Conservation (phyloP, 2,329 filamentous ascomycete genomes). For the Verticillium longisporum region DNA sequence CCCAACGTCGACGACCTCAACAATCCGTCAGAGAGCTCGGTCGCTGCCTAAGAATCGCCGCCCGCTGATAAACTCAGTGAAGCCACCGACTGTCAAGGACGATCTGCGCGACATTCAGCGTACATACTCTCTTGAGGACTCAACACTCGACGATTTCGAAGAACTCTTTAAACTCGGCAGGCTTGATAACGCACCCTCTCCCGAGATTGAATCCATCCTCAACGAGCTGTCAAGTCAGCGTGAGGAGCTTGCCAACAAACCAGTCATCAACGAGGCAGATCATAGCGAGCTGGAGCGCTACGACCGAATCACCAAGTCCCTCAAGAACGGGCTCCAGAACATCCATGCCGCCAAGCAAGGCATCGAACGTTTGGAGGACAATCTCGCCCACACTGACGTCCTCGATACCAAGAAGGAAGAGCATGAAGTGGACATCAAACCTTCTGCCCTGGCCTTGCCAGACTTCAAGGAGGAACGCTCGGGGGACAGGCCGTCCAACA, state of each 20-base stretch:
- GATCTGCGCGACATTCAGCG: conserved; percentile 48
- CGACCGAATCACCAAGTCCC: conserved; percentile 43
- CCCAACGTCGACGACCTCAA: conserved; percentile 10
- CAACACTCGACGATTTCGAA: conserved; percentile 50
- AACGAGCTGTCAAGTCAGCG: conserved; percentile 11
- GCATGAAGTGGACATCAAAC: conserved; percentile 5
- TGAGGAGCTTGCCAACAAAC: conserved; percentile 7
- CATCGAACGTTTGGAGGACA: conserved; percentile 50
- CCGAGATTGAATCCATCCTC: conserved; percentile 11
- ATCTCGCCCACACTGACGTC: conserved; percentile 34
- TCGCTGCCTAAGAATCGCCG: conserved; percentile 36
- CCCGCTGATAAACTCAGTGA: conserved; percentile 47
- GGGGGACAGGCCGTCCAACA: neutral
- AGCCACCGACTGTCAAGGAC: conserved; percentile 46
- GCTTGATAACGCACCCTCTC: conserved; percentile 1
- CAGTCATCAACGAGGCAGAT: conserved; percentile 16
- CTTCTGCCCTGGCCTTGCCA: neutral
- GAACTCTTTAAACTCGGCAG: conserved; percentile 29
- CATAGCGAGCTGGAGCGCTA: conserved; percentile 35
- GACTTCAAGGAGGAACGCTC: neutral
- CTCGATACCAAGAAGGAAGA: conserved; percentile 10
- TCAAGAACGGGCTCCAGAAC: conserved; percentile 43
- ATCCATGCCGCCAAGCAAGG: conserved; percentile 50
- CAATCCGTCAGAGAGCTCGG: conserved; percentile 19
- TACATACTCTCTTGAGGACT: conserved; percentile 49